Evolutionary conservation across 2,329 filamentous ascomycete genomes (phyloP).

Genomic region (Fusarium pininemorale): DNA sequence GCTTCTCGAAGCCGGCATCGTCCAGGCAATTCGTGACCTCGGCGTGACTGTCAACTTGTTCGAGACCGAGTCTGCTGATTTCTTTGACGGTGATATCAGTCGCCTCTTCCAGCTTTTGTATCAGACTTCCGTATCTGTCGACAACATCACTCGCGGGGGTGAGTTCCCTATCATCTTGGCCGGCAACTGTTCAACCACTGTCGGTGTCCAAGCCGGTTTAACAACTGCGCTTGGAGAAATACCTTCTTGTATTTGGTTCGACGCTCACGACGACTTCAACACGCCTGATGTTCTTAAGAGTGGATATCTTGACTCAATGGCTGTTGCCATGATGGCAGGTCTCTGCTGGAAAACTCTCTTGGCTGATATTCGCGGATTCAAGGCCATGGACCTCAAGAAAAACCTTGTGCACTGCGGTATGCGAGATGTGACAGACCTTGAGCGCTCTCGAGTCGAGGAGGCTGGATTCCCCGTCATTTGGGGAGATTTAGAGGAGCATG

Average conservation of each 20-base stretch:
- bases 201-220: conserved; percentile 45
- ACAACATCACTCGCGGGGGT: neutral
- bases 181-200: conserved; percentile 3
- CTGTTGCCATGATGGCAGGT: conserved; percentile 40
- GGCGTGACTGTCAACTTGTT: neutral
- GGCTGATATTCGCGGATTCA: conserved; percentile 33
- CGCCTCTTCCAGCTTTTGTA: conserved; percentile 2
- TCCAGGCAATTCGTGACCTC: neutral
- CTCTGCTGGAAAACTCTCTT: conserved; percentile 39
- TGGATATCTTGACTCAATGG: conserved; percentile 44
- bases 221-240: conserved; percentile 13
- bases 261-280: conserved; percentile 54
- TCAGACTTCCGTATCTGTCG: neutral
- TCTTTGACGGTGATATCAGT: conserved; percentile 3
- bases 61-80: neutral
- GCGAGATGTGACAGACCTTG: conserved; percentile 5
- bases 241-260: conserved; percentile 52
- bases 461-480: conserved; percentile 45
- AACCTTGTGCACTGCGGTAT: conserved; percentile 2
- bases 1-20: neutral
- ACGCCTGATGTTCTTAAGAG: conserved; percentile 40
- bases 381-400: conserved; percentile 12
- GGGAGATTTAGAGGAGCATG: conserved; percentile 29
- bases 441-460: conserved; percentile 34
- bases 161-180: conserved; percentile 1